Conservation (phyloP, 2,329 filamentous ascomycete genomes). For the Claviceps purpurea region DNA sequence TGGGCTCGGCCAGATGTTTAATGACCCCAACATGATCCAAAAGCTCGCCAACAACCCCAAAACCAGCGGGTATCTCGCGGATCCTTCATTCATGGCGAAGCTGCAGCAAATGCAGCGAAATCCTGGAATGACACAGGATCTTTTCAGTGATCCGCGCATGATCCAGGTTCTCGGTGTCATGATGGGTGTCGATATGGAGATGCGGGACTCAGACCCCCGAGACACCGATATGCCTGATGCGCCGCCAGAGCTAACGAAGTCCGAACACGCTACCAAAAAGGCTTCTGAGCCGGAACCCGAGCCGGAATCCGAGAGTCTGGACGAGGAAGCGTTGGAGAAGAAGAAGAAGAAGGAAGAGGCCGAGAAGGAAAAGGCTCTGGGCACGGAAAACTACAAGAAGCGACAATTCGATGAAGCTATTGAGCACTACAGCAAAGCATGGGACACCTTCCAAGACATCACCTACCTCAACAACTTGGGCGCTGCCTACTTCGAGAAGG, state of each 20-base stretch:
- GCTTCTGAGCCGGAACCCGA: constrained; percentile 38
- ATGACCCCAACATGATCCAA: constrained; percentile 74
- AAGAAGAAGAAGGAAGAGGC: constrained; percentile 86
- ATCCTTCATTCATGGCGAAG: constrained; percentile 81
- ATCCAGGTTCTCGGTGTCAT: constrained; percentile 87
- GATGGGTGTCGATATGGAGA: constrained; percentile 80
- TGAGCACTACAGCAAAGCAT: constrained; percentile 85
- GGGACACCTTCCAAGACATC: constrained; percentile 91
- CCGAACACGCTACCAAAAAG: constrained; percentile 37
- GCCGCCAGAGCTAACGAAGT: constrained; percentile 24
- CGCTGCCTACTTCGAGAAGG: constrained; percentile 91
- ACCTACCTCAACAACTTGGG: constrained; percentile 95
- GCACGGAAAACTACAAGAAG: constrained; percentile 97
- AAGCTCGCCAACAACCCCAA: constrained; percentile 94
- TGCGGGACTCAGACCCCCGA: constrained; percentile 24
- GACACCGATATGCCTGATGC: constrained; percentile 70
- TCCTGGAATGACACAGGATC: constrained; percentile 62
- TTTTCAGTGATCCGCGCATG: constrained; percentile 84
- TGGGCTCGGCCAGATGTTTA: constrained; percentile 86
- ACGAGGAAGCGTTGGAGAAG: constrained; percentile 73
- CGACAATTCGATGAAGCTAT: constrained; percentile 92
- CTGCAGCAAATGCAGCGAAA: constrained; percentile 70
- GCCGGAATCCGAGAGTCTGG: constrained; percentile 53
- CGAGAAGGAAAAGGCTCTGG: constrained; percentile 86
- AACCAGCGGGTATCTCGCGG: constrained; percentile 68